Evolutionary conservation across 2,329 filamentous ascomycete species (phyloP).

Genomic region (Botrytis squamosa): DNA sequence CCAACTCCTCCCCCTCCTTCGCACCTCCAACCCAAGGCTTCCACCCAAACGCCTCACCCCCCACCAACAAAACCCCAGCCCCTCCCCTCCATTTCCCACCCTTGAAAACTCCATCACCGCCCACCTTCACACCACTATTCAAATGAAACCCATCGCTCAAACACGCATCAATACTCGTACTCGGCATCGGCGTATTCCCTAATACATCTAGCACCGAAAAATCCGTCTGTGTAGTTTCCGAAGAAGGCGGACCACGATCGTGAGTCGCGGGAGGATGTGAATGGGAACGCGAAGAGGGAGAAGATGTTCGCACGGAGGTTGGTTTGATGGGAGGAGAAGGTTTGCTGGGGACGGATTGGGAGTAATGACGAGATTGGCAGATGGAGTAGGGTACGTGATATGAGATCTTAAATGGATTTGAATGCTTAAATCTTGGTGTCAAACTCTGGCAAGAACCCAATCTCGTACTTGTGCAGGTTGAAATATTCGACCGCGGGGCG

Average conservation of each 20-base stretch:
- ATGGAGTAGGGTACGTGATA: not conserved
- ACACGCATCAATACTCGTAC: conserved; percentile 81
- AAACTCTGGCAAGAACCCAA: not conserved
- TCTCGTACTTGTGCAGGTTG: not conserved
- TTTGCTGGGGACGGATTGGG: not conserved
- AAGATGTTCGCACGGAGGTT: not conserved
- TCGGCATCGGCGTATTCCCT: conserved; percentile 69
- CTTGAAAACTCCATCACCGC: conserved; percentile 48
- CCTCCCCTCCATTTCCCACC: conserved; percentile 48
- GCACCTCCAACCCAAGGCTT: conserved; percentile 64
- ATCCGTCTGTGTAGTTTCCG: conserved; percentile 65
- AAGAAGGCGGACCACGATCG: conserved; percentile 60
- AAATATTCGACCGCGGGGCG: conserved; percentile 17
- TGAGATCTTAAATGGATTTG: not conserved
- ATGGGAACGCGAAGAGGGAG: not conserved
- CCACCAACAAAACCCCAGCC: conserved; percentile 73
- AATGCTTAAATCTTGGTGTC: not conserved
- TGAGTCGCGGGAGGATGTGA: not conserved
- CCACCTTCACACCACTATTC: conserved; percentile 63
- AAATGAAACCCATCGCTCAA: conserved; percentile 81
- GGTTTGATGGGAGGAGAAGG: not conserved
- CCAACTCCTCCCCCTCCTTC: conserved; percentile 38
- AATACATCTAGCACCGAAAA: conserved; percentile 78
- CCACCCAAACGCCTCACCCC: conserved; percentile 88
- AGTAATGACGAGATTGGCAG: not conserved